Evolutionary conservation across 169 alveolate genomes (phyloP), one percentile per base, ranked within the genome.

Genomic region (Cryptosporidium sp.): DNA sequence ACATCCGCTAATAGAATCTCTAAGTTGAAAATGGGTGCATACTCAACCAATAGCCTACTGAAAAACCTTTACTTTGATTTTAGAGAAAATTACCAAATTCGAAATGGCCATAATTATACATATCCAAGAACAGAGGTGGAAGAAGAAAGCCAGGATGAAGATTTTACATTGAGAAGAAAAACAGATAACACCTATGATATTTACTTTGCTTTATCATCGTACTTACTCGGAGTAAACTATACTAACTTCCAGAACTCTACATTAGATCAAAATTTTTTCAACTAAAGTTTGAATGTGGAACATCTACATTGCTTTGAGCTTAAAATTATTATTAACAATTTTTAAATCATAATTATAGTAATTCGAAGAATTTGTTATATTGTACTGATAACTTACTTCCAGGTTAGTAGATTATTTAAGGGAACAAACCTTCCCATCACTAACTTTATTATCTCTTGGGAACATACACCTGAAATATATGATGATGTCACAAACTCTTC

Each of bases 371-470:
- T 71, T 33, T n/a, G 55, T 52, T 73, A 8, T 12, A 10, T n/a
- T 14, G 5, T 1, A 14, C 14, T 45, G 84, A 43, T 39, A 62
- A 80, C 89, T 80, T 62, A 80, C 89, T 65, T 80, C 89, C 89
- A 80, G n/a, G 41, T 61, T 61, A 80, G 35, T 45, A 52, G 45
- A 43, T 80, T 80, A 48, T 80, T 80, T 23, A 80, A 50, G 21
- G 89, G 89, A 12, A 80, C 67, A 67, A 61, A 80, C n/a, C 62
- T 80, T 35, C 75, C 75, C 31, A 52, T 33, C 29, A 80, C 70
- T 31, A 80, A 26, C 50, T 80, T 80, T 14, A 80, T 50, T 26
- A 80, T 62, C 51, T 80, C 89, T 45, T 80, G 89, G 23, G 89
- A 80, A 31, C 80, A 59, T 2, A 80, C 69, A 58, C 80, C 89